phyloP scores from a whole-genome alignment of 768 basidiomycete species.

The Hypholoma fasciculare region DNA sequence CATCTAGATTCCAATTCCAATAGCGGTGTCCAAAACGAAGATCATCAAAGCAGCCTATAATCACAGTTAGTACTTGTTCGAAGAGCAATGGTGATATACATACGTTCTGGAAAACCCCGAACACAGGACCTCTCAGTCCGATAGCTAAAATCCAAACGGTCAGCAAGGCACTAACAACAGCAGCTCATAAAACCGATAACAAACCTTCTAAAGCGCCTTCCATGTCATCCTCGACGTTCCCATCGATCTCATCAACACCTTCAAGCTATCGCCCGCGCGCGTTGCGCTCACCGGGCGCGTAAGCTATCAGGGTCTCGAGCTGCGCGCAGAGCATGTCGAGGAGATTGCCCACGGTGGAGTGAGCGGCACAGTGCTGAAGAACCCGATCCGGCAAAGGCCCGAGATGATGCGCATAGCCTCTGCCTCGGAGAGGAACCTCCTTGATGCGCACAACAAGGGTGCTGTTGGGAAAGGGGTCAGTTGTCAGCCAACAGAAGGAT shows the following conservation, averaged over 20 bases:
- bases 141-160: slow-evolving; percentile 55
- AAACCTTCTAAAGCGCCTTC: slow-evolving; percentile 92
- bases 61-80: slow-evolving; percentile 2
- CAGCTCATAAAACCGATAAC: slow-evolving; percentile 4
- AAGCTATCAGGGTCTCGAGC: slow-evolving; percentile 91
- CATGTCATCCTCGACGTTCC: slow-evolving; percentile 83
- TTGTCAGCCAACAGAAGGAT: slow-evolving; percentile 9
- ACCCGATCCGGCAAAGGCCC: slow-evolving; percentile 90
- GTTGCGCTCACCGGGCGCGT: slow-evolving; percentile 88
- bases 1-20: slow-evolving; percentile 78
- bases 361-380: slow-evolving; percentile 75
- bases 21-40: slow-evolving; percentile 80
- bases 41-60: slow-evolving; percentile 81
- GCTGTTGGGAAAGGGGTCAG: slow-evolving; percentile 34
- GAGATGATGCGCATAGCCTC: slow-evolving; percentile 82
- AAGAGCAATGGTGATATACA: slow-evolving; percentile 18
- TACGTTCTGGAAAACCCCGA: slow-evolving; percentile 85
- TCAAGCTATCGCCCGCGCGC: no score
- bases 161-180: not conserved
- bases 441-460: slow-evolving; percentile 71
- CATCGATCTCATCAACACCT: slow-evolving; percentile 57
- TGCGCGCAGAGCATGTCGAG: slow-evolving; percentile 92
- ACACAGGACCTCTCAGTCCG: slow-evolving; percentile 84
- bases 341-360: slow-evolving; percentile 65
- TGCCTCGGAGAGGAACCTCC: slow-evolving; percentile 66